phyloP scores from a whole-genome alignment of 2,329 filamentous ascomycete genomes.

The Fusarium floridanum region DNA sequence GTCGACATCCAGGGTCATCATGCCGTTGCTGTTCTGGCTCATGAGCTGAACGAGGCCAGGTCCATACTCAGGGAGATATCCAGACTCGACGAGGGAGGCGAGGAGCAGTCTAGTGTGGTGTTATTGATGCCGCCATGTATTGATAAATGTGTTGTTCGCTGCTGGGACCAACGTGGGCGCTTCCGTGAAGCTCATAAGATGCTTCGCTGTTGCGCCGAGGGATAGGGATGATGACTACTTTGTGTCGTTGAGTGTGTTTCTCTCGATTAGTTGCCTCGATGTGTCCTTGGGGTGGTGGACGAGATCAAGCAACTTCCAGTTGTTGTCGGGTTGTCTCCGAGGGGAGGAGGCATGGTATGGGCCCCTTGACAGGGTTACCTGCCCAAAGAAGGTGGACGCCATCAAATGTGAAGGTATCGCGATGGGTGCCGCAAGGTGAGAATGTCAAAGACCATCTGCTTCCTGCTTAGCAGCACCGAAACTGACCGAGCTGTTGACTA shows the following conservation, averaged over 20 bases:
- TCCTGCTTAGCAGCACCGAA: conserved; percentile 11
- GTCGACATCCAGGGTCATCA: conserved; percentile 33
- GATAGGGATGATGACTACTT: neutral
- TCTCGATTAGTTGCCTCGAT: neutral
- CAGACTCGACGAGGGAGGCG: conserved; percentile 36
- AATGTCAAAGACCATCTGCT: conserved; percentile 6
- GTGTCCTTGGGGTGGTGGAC: neutral
- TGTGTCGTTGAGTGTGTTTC: neutral
- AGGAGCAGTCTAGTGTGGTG: conserved; percentile 30
- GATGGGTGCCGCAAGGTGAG: neutral
- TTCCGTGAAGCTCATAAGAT: neutral
- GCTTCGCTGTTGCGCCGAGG: neutral
- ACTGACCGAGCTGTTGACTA: neutral
- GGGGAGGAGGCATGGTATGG: neutral
- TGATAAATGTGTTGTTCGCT: neutral
- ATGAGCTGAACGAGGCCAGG: conserved; percentile 40
- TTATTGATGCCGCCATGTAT: neutral
- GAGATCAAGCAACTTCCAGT: neutral
- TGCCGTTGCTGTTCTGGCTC: conserved; percentile 37
- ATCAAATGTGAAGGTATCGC: neutral
- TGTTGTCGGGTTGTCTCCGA: neutral
- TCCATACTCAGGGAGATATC: conserved; percentile 45
- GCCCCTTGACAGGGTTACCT: neutral
- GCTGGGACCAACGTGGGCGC: neutral
- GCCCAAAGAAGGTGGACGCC: neutral